Evolutionary conservation across 2,329 filamentous ascomycete genomes (phyloP).

Genomic region (Aspergillus fumigatus): DNA sequence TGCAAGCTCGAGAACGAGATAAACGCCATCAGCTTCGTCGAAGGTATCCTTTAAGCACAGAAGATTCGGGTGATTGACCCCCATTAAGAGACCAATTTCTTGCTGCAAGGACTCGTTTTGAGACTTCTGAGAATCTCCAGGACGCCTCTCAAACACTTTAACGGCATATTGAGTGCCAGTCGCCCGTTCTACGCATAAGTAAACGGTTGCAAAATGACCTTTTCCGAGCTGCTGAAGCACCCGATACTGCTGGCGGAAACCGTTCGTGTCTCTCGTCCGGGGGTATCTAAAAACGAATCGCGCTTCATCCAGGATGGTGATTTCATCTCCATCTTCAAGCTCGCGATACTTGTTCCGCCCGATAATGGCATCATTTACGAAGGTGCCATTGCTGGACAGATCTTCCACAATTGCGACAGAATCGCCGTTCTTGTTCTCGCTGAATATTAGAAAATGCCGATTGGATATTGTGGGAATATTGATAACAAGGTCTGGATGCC

Average conservation of each 20-base stretch:
- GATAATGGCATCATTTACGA: slow-evolving; percentile 85
- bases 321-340: slow-evolving; percentile 83
- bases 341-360: slow-evolving; percentile 89
- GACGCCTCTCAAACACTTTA: slow-evolving; percentile 86
- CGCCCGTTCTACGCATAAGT: slow-evolving; percentile 80
- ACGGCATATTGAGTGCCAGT: slow-evolving; percentile 82
- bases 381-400: slow-evolving; percentile 92
- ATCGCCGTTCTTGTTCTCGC: slow-evolving; percentile 55
- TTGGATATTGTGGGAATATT: slow-evolving; percentile 81
- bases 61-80: slow-evolving; percentile 91
- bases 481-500: slow-evolving; percentile 62
- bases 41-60: slow-evolving; percentile 94
- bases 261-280: slow-evolving; percentile 65
- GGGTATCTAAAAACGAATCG: slow-evolving; percentile 93
- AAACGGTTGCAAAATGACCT: slow-evolving; percentile 92
- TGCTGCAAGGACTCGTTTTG: slow-evolving; percentile 86
- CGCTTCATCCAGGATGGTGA: slow-evolving; percentile 77
- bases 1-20: slow-evolving; percentile 85
- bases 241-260: slow-evolving; percentile 81
- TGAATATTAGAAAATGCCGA: slow-evolving; percentile 54
- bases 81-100: slow-evolving; percentile 94
- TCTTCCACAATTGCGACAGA: slow-evolving; percentile 77
- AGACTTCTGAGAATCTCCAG: slow-evolving; percentile 74
- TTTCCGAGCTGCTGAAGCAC: slow-evolving; percentile 83
- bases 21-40: slow-evolving; percentile 84